These are phyloP conservation scores for Lyophyllum shimeji DNA, from an alignment of 768 basidiomycete genomes.

Conservation along the genomic window DNA sequence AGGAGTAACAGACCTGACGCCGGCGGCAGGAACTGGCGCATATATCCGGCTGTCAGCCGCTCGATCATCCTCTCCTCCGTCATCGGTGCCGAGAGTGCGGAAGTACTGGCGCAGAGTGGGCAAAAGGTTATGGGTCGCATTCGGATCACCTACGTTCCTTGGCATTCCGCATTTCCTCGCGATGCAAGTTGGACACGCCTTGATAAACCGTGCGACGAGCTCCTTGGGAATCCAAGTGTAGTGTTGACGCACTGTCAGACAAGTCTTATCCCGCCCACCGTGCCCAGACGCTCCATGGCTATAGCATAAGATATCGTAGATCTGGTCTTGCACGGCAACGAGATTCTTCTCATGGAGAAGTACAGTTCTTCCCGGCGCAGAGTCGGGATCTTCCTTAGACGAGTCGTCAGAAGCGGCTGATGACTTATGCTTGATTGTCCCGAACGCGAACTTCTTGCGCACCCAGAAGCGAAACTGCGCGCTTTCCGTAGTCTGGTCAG, in stretches of 20 bases:
- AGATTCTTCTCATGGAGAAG: conserved; percentile 72
- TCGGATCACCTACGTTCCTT: conserved; percentile 11
- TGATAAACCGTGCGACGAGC: conserved; percentile 76
- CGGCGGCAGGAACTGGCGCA: background rate
- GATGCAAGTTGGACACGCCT: conserved; percentile 75
- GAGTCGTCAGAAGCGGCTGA: conserved; percentile 11
- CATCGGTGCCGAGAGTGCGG: conserved; percentile 1
- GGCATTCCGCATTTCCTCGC: conserved; percentile 38
- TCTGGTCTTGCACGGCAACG: conserved; percentile 75
- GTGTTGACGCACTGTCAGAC: conserved; percentile 57
- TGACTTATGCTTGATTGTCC: conserved; percentile 29
- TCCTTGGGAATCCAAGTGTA: conserved; percentile 89
- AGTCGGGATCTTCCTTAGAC: background rate
- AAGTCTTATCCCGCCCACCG: conserved; percentile 81
- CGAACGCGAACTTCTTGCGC: conserved; percentile 73
- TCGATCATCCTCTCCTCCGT: background rate
- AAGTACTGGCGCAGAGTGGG: conserved; percentile 20
- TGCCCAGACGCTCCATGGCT: conserved; percentile 67
- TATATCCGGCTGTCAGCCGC: background rate
- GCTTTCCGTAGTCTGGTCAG: conserved; percentile 44
- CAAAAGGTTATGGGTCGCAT: conserved; percentile 9
- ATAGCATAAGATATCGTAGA: conserved; percentile 76
- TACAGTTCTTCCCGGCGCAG: conserved; percentile 29
- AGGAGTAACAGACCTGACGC: background rate
- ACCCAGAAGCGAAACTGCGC: conserved; percentile 84